phyloP scores from a whole-genome alignment of 257 asterid genomes.

The Lavandula angustifolia region DNA sequence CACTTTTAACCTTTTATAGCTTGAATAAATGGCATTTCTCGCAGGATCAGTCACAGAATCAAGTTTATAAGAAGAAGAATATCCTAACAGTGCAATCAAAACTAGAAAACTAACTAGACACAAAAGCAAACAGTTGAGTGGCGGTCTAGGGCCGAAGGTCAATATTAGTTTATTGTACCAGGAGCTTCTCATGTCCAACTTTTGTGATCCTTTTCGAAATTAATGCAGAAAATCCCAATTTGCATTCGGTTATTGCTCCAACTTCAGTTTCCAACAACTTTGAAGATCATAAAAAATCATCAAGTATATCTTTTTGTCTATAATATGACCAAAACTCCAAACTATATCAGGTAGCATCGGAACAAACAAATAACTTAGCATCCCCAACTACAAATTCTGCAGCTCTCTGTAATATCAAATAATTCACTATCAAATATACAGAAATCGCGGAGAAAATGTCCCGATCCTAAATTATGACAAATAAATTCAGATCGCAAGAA shows the following conservation, averaged over 20 bases:
- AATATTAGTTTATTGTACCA: constrained; percentile 64
- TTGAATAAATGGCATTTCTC: constrained; percentile 53
- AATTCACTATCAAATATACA: constrained; percentile 21
- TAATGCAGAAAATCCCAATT: constrained; percentile 26
- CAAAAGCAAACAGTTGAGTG: constrained; percentile 70
- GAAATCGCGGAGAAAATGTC: constrained; percentile 26
- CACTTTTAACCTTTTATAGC: constrained; percentile 71
- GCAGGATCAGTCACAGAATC: constrained; percentile 53
- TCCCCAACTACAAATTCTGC: constrained; percentile 27
- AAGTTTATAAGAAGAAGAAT: constrained; percentile 56
- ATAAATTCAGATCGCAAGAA: constrained; percentile 40
- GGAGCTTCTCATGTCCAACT: constrained; percentile 86
- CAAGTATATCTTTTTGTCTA: constrained; percentile 37
- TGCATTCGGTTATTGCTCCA: constrained; percentile 40
- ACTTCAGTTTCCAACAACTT: constrained; percentile 45
- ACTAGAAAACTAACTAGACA: constrained; percentile 62
- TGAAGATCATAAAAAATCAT: constrained; percentile 22
- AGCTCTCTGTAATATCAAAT: constrained; percentile 32
- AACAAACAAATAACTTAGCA: constrained; percentile 18
- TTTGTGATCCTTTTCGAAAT: constrained; percentile 35
- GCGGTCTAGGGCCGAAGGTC: constrained; percentile 71
- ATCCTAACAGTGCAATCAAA: constrained; percentile 61
- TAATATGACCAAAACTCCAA: constrained; percentile 43
- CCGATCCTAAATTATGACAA: constrained; percentile 29
- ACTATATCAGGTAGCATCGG: constrained; percentile 46